phyloP scores from a whole-genome alignment of 495 filamentous ascomycete species.

The Xylaria castorea region DNA sequence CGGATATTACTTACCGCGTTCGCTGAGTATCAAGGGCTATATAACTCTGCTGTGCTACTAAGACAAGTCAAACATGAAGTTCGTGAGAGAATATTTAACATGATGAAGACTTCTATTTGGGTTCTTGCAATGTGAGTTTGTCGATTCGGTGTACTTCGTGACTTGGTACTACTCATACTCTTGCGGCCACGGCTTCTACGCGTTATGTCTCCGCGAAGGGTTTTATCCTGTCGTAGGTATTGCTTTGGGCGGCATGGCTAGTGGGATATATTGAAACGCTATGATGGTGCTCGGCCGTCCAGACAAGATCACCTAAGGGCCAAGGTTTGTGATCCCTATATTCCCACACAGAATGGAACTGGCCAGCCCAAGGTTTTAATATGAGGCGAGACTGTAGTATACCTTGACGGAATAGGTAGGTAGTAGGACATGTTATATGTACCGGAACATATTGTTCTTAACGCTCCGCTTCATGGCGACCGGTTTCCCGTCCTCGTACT shows the following conservation, averaged over 20 bases:
- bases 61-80: background rate
- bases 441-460: constrained; percentile 53
- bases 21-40: background rate
- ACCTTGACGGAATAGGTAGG: background rate
- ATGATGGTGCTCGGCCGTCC: no score
- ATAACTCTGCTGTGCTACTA: background rate
- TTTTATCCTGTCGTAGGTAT: background rate
- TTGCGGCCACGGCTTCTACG: background rate
- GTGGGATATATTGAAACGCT: background rate
- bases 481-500: constrained; percentile 78
- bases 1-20: background rate
- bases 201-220: background rate
- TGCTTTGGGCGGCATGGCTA: background rate
- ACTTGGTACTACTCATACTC: background rate
- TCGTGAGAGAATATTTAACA: background rate
- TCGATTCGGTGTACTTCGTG: background rate
- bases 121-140: background rate
- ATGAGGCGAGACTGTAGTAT: background rate
- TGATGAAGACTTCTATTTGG: background rate
- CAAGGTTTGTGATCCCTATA: no score
- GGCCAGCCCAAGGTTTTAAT: no score
- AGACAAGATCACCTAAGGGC: no score
- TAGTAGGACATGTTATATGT: constrained; percentile 27
- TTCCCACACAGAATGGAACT: no score
- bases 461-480: constrained; percentile 80